Evolutionary conservation across 1,139 yeast genomes (phyloP), one percentile per base, ranked within the genome.

Genomic region (Geotrichum fermentans): DNA sequence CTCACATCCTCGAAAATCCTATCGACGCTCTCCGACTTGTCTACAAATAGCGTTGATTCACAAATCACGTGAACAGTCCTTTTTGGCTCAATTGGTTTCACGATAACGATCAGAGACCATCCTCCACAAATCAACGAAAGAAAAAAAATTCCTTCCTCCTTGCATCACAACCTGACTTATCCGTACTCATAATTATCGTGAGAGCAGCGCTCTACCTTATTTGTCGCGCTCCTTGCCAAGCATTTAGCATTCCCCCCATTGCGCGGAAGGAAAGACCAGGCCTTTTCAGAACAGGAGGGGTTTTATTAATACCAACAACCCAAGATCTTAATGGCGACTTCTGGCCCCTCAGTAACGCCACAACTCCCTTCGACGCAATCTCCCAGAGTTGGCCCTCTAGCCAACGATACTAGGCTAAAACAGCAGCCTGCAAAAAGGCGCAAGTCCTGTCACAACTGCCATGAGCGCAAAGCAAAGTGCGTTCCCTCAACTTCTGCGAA

Each of bases 401-500:
- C 28, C 28, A 24, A 6, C 28, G 28, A 6, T 24, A 6, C 6
- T 6, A 24, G 10, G 28, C 10, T 10, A 24, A 24, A 6, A 6
- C 8, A 6, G 6, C 8, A 6, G 6, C 28, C 28, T 24, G 28
- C 28, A 16, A 42, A 42, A 34, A 36, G 45, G 7, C 38, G 45
- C 14, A 42, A 42, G 22, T 22, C 45, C 6, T 45, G 49, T 17
- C 16, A 16, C 11, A 40, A 26, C 41, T 46, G 49, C 16, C 45
- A 34, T 10, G 39, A 34, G 11, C 39, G 45, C 16, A 42, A 42
- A 17, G 39, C 45, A 7, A 42, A 42, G 21, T 42, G 45, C 13
- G 32, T 42, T 11, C 39, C 45, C 11, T n/a, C 39, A 10, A 21
- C 39, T 8, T 30, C 35, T 3, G 28, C 18, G 16, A 14, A 24